Base-by-base conservation (phyloP, 306 rosid genomes). In the Vigna angularis region DNA sequence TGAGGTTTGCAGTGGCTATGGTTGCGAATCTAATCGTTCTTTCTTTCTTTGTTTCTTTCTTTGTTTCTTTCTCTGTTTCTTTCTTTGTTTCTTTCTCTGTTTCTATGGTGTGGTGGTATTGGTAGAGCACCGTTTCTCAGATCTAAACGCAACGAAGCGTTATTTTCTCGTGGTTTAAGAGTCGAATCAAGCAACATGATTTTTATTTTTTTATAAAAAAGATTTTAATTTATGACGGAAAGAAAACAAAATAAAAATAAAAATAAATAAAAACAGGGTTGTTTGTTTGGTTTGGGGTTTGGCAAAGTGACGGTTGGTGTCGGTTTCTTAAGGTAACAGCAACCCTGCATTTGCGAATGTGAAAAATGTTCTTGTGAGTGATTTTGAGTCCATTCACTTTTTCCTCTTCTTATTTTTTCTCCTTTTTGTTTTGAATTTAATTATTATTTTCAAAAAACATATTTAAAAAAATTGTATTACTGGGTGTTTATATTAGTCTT, bases 71-170 rank as follows among this genome's bases (percentile, higher is more conserved):
- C 28, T 11, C 7, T 15, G 12, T 38, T 40, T 53, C 0, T 5
- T 36, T 8, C 1, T 20, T 20, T 20, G 22, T 20, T 20, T 36
- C 1, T 42, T 26, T 4, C 28, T 11, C 8, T 15, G 12, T 38
- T 40, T 53, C 0, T 5, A 36, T 12, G 20, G 62, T 30, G 6
- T 8, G 66, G 40, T 26, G 79, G 32, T 22, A 53, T 50, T 11
- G 63, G 50, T 40, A 28, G 81, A 28, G 81, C 13, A 61, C 40
- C 59, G 81, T 53, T 47, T 70, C 12, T 74, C 82, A 79, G 84
- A 79, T 84, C 87, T 79, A 83, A 74, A 79, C 68, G 62, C 64
- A 28, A 71, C 70, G 78, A 18, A 52, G 80, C 86, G 86, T 74
- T 78, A 75, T 75, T 84, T 79, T 79, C 87, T 84, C 32, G 14